Evolutionary conservation across 768 basidiomycete genomes (phyloP).

Genomic region (Lactarius sp.): DNA sequence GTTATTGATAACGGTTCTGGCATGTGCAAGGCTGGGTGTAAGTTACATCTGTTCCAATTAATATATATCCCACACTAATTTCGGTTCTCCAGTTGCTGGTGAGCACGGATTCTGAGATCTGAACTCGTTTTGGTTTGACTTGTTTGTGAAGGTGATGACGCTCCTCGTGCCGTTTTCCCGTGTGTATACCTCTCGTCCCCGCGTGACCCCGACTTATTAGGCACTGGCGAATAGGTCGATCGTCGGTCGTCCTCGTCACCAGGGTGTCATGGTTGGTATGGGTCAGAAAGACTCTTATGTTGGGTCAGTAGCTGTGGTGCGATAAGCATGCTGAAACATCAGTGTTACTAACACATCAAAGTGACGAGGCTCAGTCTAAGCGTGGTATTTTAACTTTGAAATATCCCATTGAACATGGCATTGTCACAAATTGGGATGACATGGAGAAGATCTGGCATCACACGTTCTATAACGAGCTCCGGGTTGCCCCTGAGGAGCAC

Average conservation of each 20-base stretch:
- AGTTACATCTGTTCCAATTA: slow-evolving; percentile 33
- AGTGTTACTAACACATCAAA: slow-evolving; percentile 28
- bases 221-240: slow-evolving; percentile 43
- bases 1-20: slow-evolving; percentile 94
- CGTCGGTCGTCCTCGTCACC: slow-evolving; percentile 91
- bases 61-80: neutral
- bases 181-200: slow-evolving; percentile 39
- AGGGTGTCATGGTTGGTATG: slow-evolving; percentile 97
- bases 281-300: slow-evolving; percentile 96
- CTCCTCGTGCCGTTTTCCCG: slow-evolving; percentile 95
- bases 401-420: slow-evolving; percentile 91
- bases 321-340: neutral
- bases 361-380: slow-evolving; percentile 90
- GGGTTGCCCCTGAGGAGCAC: slow-evolving; percentile 72
- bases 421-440: slow-evolving; percentile 98
- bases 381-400: slow-evolving; percentile 91
- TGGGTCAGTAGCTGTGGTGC: slow-evolving; percentile 47
- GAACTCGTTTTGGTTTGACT: neutral
- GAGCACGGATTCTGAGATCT: neutral
- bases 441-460: slow-evolving; percentile 99
- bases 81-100: slow-evolving; percentile 10
- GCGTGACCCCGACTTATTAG: neutral
- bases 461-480: slow-evolving; percentile 85
- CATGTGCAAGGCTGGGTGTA: slow-evolving; percentile 99
- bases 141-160: slow-evolving; percentile 58